Evolutionary conservation across 2,329 filamentous ascomycete genomes (phyloP).

Genomic region (Aciculosporium take): DNA sequence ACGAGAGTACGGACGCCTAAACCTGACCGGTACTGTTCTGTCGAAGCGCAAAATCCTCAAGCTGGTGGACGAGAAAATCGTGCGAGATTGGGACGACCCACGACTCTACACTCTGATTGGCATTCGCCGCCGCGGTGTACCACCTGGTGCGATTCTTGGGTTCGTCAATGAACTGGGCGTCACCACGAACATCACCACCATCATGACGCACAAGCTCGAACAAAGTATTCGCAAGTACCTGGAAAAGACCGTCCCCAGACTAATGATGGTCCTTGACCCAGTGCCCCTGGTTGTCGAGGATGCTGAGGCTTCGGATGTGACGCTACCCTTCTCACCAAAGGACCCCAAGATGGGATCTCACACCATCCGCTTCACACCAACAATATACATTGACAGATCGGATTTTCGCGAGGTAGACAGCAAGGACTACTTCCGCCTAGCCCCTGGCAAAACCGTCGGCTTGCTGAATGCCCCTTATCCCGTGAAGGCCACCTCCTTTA

Average conservation of each 20-base stretch:
- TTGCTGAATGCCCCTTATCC: conserved; percentile 58
- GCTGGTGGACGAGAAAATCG: conserved; percentile 62
- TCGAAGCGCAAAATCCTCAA: conserved; percentile 75
- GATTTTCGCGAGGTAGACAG: conserved; percentile 67
- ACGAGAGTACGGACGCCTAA: conserved; percentile 56
- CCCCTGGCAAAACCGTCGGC: conserved; percentile 64
- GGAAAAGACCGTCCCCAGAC: conserved; percentile 71
- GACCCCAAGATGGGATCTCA: conserved; percentile 52
- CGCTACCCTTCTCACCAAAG: conserved; percentile 73
- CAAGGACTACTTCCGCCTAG: conserved; percentile 66
- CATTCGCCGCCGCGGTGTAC: conserved; percentile 70
- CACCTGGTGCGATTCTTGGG: conserved; percentile 73
- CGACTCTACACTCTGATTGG: conserved; percentile 78
- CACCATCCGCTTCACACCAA: conserved; percentile 52
- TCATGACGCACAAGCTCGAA: conserved; percentile 73
- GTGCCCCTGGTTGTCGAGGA: conserved; percentile 72
- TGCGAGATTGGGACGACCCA: conserved; percentile 84
- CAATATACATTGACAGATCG: conserved; percentile 70
- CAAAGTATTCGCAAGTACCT: conserved; percentile 74
- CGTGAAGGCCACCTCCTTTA: conserved; percentile 55
- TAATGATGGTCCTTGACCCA: conserved; percentile 83
- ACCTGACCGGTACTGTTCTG: conserved; percentile 70
- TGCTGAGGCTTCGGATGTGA: conserved; percentile 45
- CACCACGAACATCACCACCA: conserved; percentile 65
- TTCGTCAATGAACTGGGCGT: conserved; percentile 89